A percentile compares a stretch with the other conserved stretches of the same genome.
phyloP scores from a whole-genome alignment of 768 basidiomycete species.

The Infundibulicybe gibba region DNA sequence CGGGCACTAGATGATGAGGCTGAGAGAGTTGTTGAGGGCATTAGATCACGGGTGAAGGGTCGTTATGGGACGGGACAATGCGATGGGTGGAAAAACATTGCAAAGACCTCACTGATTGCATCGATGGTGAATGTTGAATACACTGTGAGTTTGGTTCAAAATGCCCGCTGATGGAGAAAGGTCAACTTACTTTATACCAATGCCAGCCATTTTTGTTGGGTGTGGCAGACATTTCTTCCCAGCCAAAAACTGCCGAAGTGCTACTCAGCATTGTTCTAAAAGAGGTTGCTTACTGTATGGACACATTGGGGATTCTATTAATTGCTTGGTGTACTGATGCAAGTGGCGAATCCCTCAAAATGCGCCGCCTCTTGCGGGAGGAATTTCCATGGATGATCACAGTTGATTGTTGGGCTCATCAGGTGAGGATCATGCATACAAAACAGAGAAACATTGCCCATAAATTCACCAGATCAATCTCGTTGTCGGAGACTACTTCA shows the following conservation, averaged over 20 bases:
- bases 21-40: not conserved
- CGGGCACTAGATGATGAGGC: not conserved
- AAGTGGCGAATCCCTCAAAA: not conserved
- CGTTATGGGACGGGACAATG: not conserved
- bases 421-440: not conserved
- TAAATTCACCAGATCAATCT: slow-evolving; percentile 7
- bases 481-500: not conserved
- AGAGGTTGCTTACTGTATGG: not conserved
- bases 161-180: no score
- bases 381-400: not conserved
- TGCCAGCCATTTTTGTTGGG: not conserved
- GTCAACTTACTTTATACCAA: not conserved
- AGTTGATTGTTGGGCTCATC: slow-evolving; percentile 4
- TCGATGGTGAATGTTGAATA: not conserved
- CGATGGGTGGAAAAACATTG: not conserved
- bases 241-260: not conserved
- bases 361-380: not conserved
- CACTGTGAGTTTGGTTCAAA: not conserved
- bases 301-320: not conserved
- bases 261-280: not conserved
- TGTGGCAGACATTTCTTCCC: not conserved
- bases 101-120: not conserved
- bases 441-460: not conserved
- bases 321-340: not conserved
- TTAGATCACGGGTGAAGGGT: not conserved